Evolutionary conservation across 1,139 yeast genomes (phyloP), one percentile per base, ranked within the genome.

Genomic region (Suhomyces bokatorum): DNA sequence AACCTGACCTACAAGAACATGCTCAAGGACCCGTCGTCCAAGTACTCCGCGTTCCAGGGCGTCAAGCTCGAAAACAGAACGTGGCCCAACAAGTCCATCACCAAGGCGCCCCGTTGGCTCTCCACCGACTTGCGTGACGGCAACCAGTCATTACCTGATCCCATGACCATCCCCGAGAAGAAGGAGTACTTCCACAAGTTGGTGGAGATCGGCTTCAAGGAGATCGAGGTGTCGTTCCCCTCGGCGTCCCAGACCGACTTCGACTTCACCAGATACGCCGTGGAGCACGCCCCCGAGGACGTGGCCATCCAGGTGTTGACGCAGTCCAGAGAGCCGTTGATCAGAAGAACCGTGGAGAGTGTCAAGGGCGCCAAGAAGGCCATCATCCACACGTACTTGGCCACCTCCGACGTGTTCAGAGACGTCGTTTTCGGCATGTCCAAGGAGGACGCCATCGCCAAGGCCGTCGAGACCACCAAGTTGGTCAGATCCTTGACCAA

Each of bases 101-200:
- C 67, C 44, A 69, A 67, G 44, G 73, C 78, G 9, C 79, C 79
- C 27, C 64, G 79, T 51, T 74, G 79, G 79, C 66, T 74, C 42
- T 70, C 77, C 31, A 74, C 78, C 14, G 79, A 74, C 56, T 70
- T 74, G 43, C 67, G 79, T 60, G 79, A 74, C 49, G 79, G 79
- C 15, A 74, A 74, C 55, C 79, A 74, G 53, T 65, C 78, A 11
- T 67, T 74, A 45, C 79, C 79, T 13, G 79, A 74, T 52, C 79
- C 79, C 11, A 74, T 74, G 79, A 66, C 77, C 1, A 63, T 73
- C 17, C 63, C 63, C 10, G 77, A 74, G 49, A 74, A 74, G 60
- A 73, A 71, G 52, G 67, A 69, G 40, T 73, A 72, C 50, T 74
- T 73, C 52, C 72, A 71, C 44, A 74, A 73, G 56, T 64, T 74